phyloP scores from a whole-genome alignment of 2,329 filamentous ascomycete species.

The Neofusicoccum cordaticola region DNA sequence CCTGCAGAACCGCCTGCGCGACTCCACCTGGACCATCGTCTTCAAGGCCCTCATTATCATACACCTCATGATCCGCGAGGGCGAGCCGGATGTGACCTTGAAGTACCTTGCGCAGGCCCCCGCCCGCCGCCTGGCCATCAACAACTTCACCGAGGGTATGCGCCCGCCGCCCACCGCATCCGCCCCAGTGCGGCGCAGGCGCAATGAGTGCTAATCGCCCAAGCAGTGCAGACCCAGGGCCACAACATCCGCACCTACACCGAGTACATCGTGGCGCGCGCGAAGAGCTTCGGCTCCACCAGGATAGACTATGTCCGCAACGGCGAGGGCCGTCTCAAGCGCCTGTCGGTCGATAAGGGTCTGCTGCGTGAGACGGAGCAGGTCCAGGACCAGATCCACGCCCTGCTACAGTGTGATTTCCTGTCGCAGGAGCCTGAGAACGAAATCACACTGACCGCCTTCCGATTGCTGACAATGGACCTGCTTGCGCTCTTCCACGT shows the following conservation, averaged over 20 bases:
- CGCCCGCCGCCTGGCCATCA: slow-evolving; percentile 74
- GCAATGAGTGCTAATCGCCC: not conserved
- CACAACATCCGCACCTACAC: slow-evolving; percentile 91
- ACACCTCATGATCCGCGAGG: slow-evolving; percentile 96
- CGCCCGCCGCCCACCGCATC: slow-evolving; percentile 16
- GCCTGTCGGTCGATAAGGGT: slow-evolving; percentile 85
- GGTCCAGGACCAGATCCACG: slow-evolving; percentile 83
- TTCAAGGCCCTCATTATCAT: slow-evolving; percentile 97
- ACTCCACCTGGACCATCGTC: slow-evolving; percentile 99
- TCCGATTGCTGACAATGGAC: slow-evolving; percentile 86
- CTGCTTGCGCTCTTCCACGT: slow-evolving; percentile 87
- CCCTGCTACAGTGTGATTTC: slow-evolving; percentile 85
- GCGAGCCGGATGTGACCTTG: slow-evolving; percentile 82
- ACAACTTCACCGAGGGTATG: slow-evolving; percentile 87
- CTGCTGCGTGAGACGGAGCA: slow-evolving; percentile 86
- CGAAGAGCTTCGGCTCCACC: slow-evolving; percentile 77
- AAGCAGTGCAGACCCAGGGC: slow-evolving; percentile 83
- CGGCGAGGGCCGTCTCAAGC: slow-evolving; percentile 79
- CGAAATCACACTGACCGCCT: slow-evolving; percentile 93
- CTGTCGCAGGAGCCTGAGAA: slow-evolving; percentile 88
- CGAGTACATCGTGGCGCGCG: slow-evolving; percentile 79
- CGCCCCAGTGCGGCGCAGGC: not conserved
- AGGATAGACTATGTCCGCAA: slow-evolving; percentile 86
- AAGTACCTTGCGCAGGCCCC: slow-evolving; percentile 79
- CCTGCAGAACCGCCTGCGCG: slow-evolving; percentile 80